phyloP scores from a whole-genome alignment of 139 green algal species.

The Haematococcus sp. region DNA sequence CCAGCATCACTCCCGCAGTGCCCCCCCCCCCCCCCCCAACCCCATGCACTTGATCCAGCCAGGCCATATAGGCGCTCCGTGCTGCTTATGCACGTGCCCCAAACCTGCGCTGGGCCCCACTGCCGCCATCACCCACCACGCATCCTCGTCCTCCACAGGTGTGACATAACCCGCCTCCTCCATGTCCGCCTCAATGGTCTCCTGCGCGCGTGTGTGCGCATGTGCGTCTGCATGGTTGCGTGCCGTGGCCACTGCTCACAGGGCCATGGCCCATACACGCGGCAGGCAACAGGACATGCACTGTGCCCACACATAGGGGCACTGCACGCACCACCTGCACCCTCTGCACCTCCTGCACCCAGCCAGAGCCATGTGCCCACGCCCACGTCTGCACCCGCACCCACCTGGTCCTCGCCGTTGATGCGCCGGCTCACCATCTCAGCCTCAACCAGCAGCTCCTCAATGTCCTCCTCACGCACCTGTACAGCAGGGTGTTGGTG shows the following conservation, averaged over 20 bases:
- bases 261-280: too few species aligned
- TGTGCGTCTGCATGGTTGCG: background rate
- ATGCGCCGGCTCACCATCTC: conserved; percentile 12
- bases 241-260: too few species aligned
- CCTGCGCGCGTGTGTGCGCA: background rate
- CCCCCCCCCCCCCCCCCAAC: too few species aligned
- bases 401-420: conserved; percentile 3
- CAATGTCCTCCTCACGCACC: conserved; percentile 2
- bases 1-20: too few species aligned
- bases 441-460: conserved; percentile 13
- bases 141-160: background rate
- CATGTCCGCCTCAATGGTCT: conserved; percentile 1
- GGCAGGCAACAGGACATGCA: too few species aligned
- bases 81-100: background rate
- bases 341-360: too few species aligned
- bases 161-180: background rate
- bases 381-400: too few species aligned
- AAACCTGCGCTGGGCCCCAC: background rate
- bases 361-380: too few species aligned
- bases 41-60: background rate
- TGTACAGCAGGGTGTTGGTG: too few species aligned
- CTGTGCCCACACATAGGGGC: too few species aligned
- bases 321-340: too few species aligned
- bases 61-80: background rate
- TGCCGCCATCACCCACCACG: background rate